phyloP scores from a whole-genome alignment of 2,329 filamentous ascomycete species.

The Aspergillus fijiensis region DNA sequence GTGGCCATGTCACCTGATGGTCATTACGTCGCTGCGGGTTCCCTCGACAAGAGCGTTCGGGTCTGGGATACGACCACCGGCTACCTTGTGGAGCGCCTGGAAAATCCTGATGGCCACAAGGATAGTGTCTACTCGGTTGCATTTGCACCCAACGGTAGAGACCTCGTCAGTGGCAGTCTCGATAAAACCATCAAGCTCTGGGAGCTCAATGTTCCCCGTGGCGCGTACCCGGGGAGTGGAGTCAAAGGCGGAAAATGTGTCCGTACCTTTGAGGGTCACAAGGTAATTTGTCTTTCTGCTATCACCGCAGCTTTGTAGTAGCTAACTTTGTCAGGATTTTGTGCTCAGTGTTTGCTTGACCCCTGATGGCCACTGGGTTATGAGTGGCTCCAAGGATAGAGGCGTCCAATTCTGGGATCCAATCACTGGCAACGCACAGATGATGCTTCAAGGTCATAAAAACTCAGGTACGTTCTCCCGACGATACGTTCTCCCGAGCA shows the following conservation, averaged over 20 bases:
- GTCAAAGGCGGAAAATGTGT: slow-evolving; percentile 89
- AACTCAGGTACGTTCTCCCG: slow-evolving; percentile 66
- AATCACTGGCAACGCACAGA: slow-evolving; percentile 84
- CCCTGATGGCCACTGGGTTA: slow-evolving; percentile 90
- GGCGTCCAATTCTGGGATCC: slow-evolving; percentile 99
- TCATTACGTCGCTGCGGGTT: slow-evolving; percentile 89
- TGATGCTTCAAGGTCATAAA: slow-evolving; percentile 99
- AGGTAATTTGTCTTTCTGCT: slow-evolving; percentile 56
- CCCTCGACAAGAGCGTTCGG: slow-evolving; percentile 93
- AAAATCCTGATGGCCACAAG: slow-evolving; percentile 91
- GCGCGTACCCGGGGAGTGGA: slow-evolving; percentile 63
- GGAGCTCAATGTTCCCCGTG: slow-evolving; percentile 76
- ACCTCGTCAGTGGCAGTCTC: slow-evolving; percentile 89
- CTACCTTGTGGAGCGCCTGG: slow-evolving; percentile 83
- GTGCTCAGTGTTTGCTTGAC: slow-evolving; percentile 94
- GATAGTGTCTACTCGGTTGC: slow-evolving; percentile 96
- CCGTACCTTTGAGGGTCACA: slow-evolving; percentile 95
- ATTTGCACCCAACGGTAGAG: slow-evolving; percentile 88
- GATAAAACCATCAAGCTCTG: slow-evolving; percentile 99
- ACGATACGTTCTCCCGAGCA: slow-evolving; percentile 37
- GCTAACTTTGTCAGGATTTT: slow-evolving; percentile 66
- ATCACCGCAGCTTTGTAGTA: neutral
- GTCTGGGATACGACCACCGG: slow-evolving; percentile 92
- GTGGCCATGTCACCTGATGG: slow-evolving; percentile 96
- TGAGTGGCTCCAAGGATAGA: slow-evolving; percentile 94